Percentiles rank a stretch among this genome's conserved stretches.
Conservation (phyloP, 2,329 filamentous ascomycete species). For the Fusarium devonianum region DNA sequence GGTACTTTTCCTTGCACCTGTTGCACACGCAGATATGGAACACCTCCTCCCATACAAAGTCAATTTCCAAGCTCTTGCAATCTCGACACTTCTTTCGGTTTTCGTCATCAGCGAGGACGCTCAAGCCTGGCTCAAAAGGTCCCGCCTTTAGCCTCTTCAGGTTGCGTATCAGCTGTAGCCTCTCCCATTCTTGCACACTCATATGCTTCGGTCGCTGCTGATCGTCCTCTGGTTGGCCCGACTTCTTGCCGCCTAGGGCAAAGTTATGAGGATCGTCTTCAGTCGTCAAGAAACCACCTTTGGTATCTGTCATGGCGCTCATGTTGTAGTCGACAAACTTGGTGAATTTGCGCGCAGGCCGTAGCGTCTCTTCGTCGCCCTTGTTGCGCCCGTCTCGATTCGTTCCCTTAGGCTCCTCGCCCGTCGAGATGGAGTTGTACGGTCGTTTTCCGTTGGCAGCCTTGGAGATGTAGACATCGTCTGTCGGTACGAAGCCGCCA, state of each 20-base stretch:
- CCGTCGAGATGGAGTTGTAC: constrained; percentile 66
- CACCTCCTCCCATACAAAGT: constrained; percentile 92
- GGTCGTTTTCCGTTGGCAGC: constrained; percentile 69
- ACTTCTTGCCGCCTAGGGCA: constrained; percentile 62
- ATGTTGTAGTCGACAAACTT: constrained; percentile 99
- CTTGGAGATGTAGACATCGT: constrained; percentile 64
- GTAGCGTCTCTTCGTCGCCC: constrained; percentile 62
- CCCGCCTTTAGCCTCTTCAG: constrained; percentile 78
- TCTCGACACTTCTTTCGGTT: constrained; percentile 81
- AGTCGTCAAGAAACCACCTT: constrained; percentile 89
- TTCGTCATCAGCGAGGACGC: constrained; percentile 68
- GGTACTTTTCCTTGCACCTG: constrained; percentile 84
- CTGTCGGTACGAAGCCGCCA: constrained; percentile 76
- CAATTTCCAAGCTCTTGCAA: constrained; percentile 84
- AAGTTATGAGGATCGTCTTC: constrained; percentile 93
- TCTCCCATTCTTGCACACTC: constrained; percentile 91
- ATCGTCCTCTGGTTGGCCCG: constrained; percentile 46
- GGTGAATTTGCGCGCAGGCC: constrained; percentile 84
- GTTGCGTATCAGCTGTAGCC: constrained; percentile 75
- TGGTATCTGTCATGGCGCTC: constrained; percentile 96
- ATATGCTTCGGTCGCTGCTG: constrained; percentile 84
- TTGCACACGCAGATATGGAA: constrained; percentile 80
- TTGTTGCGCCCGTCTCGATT: constrained; percentile 72
- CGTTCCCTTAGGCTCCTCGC: constrained; percentile 58
- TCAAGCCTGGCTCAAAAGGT: constrained; percentile 89